Conservation (phyloP, 768 basidiomycete genomes). For the Piloderma croceum region DNA sequence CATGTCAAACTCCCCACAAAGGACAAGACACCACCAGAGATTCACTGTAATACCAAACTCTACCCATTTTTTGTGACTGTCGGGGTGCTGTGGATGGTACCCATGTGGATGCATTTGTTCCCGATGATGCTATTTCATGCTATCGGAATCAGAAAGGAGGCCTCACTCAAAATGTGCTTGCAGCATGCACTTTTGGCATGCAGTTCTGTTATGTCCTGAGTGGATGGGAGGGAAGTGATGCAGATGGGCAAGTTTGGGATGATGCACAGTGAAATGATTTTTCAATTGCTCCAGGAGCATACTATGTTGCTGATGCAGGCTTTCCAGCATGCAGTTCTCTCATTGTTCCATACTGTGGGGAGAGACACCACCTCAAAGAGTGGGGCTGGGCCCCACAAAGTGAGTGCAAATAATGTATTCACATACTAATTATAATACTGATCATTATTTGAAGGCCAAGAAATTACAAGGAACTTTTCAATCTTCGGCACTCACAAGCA, state of each 20-base stretch:
- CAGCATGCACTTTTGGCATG: conserved; percentile 28
- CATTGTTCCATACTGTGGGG: conserved; percentile 33
- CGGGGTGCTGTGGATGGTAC: conserved; percentile 23
- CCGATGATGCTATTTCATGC: conserved; percentile 7
- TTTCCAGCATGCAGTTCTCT: conserved; percentile 31
- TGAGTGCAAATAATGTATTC: conserved; percentile 1
- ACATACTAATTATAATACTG: not conserved
- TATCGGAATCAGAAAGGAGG: conserved; percentile 18
- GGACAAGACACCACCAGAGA: conserved; percentile 9
- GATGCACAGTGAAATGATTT: conserved; percentile 24
- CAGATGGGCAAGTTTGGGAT: conserved; percentile 31
- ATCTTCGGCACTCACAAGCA: conserved; percentile 18
- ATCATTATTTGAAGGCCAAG: conserved; percentile 8
- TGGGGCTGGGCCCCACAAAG: conserved; percentile 18
- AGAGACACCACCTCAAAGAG: conserved; percentile 33
- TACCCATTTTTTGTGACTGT: conserved; percentile 20
- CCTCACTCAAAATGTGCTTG: conserved; percentile 34
- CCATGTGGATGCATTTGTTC: conserved; percentile 13
- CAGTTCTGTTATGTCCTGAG: conserved; percentile 32
- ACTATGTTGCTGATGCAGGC: too few relatives aligned
- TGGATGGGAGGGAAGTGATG: conserved; percentile 37
- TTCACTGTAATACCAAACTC: conserved; percentile 17
- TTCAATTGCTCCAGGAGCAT: conserved; percentile 26
- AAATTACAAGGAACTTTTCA: conserved; percentile 18
- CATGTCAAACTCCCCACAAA: conserved; percentile 16